Evolutionary conservation across 2,329 filamentous ascomycete species (phyloP), one percentile per base, ranked within the genome.

Genomic region (Grosmannia huntii): DNA sequence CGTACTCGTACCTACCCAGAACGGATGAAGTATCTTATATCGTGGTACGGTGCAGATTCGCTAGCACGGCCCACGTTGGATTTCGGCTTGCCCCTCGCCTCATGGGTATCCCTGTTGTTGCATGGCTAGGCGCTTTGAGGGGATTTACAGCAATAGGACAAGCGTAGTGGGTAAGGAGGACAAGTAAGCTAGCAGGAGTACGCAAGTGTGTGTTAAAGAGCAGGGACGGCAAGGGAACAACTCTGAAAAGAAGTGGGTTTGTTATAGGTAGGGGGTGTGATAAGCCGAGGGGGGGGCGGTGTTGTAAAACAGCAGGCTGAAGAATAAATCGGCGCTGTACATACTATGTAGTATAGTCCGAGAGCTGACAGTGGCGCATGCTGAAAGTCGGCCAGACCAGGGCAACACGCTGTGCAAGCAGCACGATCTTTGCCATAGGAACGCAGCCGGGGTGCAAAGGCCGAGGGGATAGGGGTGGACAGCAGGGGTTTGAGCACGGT

Each of bases 81-180:
- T 54, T 57, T 57, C 48, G 48, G 55, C 46, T 51, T 56, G 55
- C 48, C 55, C 55, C 55, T 57, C 55, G 55, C 48, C 55, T 41
- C 55, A 51, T 51, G 55, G 55, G 23, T 31, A 57, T 57, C 55
- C 48, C 54, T 56, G 54, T 48, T 28, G 44, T 56, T 48, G 44
- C 54, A 49, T 56, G 54, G 41, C 27, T 28, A 55, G 28, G 23
- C n/a, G 53, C 31, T 48, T 56, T 56, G 54, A 46, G 25, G 53
- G 38, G 55, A 49, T 50, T 33, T 28, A 27, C 38, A 49, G 55
- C 31, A 57, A 51, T 41, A 41, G 31, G 38, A n/a, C 21, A 38
- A 38, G 48, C 51, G 33, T 25, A 31, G 55, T 48, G 44, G 44
- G 27, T 16, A 36, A 28, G n/a, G 21, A 56, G 12, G 27, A 21